A percentile compares a stretch with the other conserved stretches of the same genome.
Conservation (phyloP, 345 rosid genomes). For the Ailanthus altissimus region DNA sequence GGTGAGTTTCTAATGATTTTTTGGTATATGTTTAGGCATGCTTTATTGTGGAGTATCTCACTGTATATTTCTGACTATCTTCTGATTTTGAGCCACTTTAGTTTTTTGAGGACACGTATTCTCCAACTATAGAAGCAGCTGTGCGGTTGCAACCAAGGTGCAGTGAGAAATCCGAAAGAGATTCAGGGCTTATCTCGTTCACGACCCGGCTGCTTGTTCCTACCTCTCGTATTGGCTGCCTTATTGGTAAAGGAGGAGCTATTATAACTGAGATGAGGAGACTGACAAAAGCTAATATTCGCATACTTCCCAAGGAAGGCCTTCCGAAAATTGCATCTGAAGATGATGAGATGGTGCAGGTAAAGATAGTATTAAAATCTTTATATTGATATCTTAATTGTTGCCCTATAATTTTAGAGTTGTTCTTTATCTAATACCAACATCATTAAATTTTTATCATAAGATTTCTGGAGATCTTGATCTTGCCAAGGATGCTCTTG, state of each 20-base stretch:
- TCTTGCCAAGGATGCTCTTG: constrained; percentile 91
- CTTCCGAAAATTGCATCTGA: constrained; percentile 86
- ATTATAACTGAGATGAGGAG: constrained; percentile 93
- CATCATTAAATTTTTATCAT: constrained; percentile 17
- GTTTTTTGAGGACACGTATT: constrained; percentile 80
- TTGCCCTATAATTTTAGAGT: background rate
- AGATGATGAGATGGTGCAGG: constrained; percentile 99
- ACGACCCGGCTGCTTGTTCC: constrained; percentile 94
- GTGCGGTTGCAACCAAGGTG: constrained; percentile 87
- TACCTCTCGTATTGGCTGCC: constrained; percentile 89
- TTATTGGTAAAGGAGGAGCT: constrained; percentile 91
- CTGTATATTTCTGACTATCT: constrained; percentile 12
- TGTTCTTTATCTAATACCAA: background rate
- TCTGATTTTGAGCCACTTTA: constrained; percentile 30
- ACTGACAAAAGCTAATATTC: constrained; percentile 84
- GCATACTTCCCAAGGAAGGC: constrained; percentile 80
- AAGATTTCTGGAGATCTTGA: constrained; percentile 97
- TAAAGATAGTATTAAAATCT: constrained; percentile 29
- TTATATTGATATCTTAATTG: constrained; percentile 14
- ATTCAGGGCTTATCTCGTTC: constrained; percentile 87
- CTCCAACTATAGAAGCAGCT: constrained; percentile 91
- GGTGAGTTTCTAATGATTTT: constrained; percentile 45
- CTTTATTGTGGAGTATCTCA: background rate
- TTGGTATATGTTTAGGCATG: background rate
- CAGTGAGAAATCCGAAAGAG: constrained; percentile 91